These are phyloP conservation scores for Wickerhamomyces bovis DNA, from an alignment of 805 yeast species.

Conservation along the genomic window DNA sequence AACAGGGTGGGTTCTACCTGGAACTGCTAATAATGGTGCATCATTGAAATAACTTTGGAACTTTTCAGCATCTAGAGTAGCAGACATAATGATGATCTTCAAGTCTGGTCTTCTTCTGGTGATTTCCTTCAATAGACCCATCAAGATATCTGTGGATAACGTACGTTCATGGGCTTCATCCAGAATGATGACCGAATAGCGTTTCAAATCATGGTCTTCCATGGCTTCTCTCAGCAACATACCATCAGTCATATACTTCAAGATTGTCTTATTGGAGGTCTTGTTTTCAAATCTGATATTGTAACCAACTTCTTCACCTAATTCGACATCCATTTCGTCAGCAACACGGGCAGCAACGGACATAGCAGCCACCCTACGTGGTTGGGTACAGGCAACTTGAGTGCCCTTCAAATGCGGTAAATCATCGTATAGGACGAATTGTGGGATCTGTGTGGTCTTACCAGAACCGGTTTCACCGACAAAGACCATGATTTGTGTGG, in stretches of 20 bases:
- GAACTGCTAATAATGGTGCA: slow-evolving; percentile 93
- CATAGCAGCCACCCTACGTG: slow-evolving; percentile 99
- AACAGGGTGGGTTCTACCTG: slow-evolving; percentile 97
- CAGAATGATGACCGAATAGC: slow-evolving; percentile 84
- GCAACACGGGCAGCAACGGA: slow-evolving; percentile 97
- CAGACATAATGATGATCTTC: slow-evolving; percentile 93
- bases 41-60: slow-evolving; percentile 84
- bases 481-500: slow-evolving; percentile 91
- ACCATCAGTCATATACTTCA: slow-evolving; percentile 98
- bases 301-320: slow-evolving; percentile 95
- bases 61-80: slow-evolving; percentile 95
- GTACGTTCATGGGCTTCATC: slow-evolving; percentile 99
- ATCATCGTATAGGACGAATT: slow-evolving; percentile 85
- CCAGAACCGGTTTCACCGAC: slow-evolving; percentile 99
- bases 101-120: slow-evolving; percentile 76
- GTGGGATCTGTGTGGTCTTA: slow-evolving; percentile 97
- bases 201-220: slow-evolving; percentile 80
- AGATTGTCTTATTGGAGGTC: slow-evolving; percentile 70
- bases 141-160: slow-evolving; percentile 88
- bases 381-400: slow-evolving; percentile 93
- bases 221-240: slow-evolving; percentile 95
- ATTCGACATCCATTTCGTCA: slow-evolving; percentile 88
- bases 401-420: slow-evolving; percentile 80
- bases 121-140: slow-evolving; percentile 89
- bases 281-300: slow-evolving; percentile 90